These are phyloP conservation scores for Colletotrichum navitas DNA, from an alignment of 2,329 filamentous ascomycete genomes.

Conservation along the genomic window DNA sequence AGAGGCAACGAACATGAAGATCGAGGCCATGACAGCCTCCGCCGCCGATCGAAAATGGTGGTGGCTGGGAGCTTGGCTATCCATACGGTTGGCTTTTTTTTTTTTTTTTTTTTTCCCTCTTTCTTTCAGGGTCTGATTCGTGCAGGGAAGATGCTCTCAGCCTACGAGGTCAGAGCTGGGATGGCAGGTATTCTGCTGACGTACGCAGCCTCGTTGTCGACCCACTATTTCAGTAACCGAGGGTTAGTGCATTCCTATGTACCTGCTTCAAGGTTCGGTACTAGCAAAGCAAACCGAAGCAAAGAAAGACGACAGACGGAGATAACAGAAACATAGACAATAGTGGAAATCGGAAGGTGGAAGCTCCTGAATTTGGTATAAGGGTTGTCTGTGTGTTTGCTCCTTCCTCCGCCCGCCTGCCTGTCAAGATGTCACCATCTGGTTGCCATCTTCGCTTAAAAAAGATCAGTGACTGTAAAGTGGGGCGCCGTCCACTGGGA, in stretches of 20 bases:
- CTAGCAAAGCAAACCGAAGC: background rate
- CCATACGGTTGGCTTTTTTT: constrained; percentile 16
- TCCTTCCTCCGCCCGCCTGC: background rate
- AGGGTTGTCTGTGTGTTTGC: constrained; percentile 6
- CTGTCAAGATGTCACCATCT: constrained; percentile 35
- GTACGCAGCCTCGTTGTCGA: background rate
- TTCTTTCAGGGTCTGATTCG: constrained; percentile 31
- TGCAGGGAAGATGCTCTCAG: constrained; percentile 37
- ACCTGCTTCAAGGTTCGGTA: background rate
- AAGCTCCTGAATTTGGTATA: constrained; percentile 25
- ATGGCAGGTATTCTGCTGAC: constrained; percentile 13
- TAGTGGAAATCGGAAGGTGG: background rate
- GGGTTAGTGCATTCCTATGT: background rate
- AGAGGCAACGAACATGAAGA: background rate
- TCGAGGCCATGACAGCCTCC: background rate
- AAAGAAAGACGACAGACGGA: background rate
- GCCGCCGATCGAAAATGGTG: constrained; percentile 19
- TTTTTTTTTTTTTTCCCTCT: background rate
- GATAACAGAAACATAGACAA: background rate
- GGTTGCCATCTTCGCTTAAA: constrained; percentile 23
- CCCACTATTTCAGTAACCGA: background rate
- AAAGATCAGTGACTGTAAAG: constrained; percentile 18
- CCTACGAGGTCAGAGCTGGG: constrained; percentile 19
- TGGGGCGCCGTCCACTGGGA: background rate
- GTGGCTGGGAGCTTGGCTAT: constrained; percentile 34